A percentile compares a stretch with the other conserved stretches of the same genome.
phyloP scores from a whole-genome alignment of 345 rosid species.

The Euphorbia pulcherrima region DNA sequence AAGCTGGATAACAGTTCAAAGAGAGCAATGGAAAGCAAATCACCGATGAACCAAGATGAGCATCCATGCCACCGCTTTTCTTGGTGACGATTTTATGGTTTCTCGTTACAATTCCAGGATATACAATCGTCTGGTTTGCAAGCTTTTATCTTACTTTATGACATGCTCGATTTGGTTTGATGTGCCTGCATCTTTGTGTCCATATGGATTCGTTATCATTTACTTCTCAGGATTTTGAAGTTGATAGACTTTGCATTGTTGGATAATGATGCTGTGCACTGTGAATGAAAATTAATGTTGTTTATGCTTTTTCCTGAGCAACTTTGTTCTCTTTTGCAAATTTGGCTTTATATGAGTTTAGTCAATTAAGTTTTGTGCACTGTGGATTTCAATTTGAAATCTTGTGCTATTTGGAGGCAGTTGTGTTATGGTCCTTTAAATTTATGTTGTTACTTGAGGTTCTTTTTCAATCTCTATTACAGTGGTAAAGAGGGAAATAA shows the following conservation, averaged over 20 bases:
- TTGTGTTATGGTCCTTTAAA: background rate
- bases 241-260: background rate
- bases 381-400: background rate
- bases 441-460: background rate
- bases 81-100: constrained; percentile 74
- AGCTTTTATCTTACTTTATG: background rate
- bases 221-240: background rate
- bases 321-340: background rate
- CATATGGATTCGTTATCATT: background rate
- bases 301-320: background rate
- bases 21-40: constrained; percentile 71
- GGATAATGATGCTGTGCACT: background rate
- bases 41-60: constrained; percentile 85
- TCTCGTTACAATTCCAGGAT: constrained; percentile 53
- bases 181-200: background rate
- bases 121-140: constrained; percentile 52
- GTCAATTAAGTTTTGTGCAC: too few species aligned
- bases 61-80: constrained; percentile 52
- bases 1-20: constrained; percentile 41
- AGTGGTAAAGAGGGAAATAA: too few species aligned
- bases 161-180: too few species aligned
- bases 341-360: background rate
- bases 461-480: too few species aligned
- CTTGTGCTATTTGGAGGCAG: background rate
- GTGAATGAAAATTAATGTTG: background rate